These are phyloP conservation scores for Volvariella volvacea DNA, from an alignment of 1,284 basidiomycete species.

Conservation along the genomic window DNA sequence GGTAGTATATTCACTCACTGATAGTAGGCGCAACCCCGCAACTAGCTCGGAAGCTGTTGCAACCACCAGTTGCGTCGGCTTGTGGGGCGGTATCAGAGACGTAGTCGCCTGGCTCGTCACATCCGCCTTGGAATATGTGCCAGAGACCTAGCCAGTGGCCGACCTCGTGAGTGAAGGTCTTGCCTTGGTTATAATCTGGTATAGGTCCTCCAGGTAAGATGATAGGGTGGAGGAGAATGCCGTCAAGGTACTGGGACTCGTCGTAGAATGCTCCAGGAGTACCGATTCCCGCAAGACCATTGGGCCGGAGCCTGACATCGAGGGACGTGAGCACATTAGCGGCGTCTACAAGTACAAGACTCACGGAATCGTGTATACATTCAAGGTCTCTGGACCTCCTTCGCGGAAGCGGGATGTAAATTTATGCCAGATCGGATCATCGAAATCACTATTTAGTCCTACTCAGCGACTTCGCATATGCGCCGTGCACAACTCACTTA, in stretches of 20 bases:
- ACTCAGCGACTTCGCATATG: too few relatives aligned
- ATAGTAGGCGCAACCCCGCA: slow-evolving; percentile 21
- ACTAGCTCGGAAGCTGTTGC: slow-evolving; percentile 28
- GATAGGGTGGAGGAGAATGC: slow-evolving; percentile 9
- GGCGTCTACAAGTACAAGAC: neutral
- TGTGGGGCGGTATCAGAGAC: slow-evolving; percentile 38
- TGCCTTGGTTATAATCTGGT: slow-evolving; percentile 8
- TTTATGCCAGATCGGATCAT: too few relatives aligned
- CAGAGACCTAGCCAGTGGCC: slow-evolving; percentile 19
- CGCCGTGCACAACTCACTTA: too few relatives aligned
- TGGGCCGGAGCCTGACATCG: neutral
- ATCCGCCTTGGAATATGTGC: slow-evolving; percentile 20
- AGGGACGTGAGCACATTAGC: neutral
- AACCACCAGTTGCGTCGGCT: slow-evolving; percentile 21
- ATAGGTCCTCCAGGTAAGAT: slow-evolving; percentile 6
- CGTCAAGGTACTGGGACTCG: slow-evolving; percentile 9
- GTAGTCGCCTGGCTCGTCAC: slow-evolving; percentile 21
- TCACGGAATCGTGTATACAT: slow-evolving; percentile 14
- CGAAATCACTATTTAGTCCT: too few relatives aligned
- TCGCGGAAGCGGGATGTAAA: neutral
- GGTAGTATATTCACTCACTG: too few relatives aligned
- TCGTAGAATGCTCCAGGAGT: slow-evolving; percentile 11
- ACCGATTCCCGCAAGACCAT: slow-evolving; percentile 13
- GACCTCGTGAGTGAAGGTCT: slow-evolving; percentile 26
- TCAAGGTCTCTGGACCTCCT: slow-evolving; percentile 9